These are phyloP conservation scores for Ustilago curta DNA, from an alignment of 1,284 basidiomycete genomes.

Conservation along the genomic window DNA sequence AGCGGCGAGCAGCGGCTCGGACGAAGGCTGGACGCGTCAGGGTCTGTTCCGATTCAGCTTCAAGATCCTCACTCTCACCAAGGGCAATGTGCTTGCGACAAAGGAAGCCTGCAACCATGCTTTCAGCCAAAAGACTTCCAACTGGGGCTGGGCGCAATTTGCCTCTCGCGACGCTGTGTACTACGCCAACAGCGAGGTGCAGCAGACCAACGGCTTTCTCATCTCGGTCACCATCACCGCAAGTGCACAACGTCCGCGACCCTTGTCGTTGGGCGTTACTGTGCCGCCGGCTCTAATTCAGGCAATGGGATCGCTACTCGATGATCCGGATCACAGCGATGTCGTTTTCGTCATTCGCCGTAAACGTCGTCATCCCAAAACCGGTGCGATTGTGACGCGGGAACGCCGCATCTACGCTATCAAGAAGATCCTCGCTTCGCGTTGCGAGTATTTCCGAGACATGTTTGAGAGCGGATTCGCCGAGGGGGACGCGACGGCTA, in stretches of 20 bases:
- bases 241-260: conserved; percentile 75
- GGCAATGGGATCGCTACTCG: conserved; percentile 79
- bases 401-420: conserved; percentile 68
- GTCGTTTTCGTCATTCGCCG: conserved; percentile 57
- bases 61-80: conserved; percentile 74
- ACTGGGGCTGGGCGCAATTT: conserved; percentile 75
- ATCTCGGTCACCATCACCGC: conserved; percentile 84
- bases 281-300: conserved; percentile 78
- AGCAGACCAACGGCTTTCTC: conserved; percentile 75
- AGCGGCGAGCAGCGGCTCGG: conserved; percentile 41
- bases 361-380: conserved; percentile 34
- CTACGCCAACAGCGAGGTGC: conserved; percentile 75
- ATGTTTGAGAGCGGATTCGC: conserved; percentile 66
- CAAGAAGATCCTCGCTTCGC: conserved; percentile 69
- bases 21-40: conserved; percentile 82
- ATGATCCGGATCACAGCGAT: conserved; percentile 79
- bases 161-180: conserved; percentile 80
- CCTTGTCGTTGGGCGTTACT: conserved; percentile 71
- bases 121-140: conserved; percentile 79
- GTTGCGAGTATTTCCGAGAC: conserved; percentile 69
- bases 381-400: conserved; percentile 36
- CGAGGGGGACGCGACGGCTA: conserved; percentile 61
- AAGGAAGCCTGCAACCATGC: conserved; percentile 83
- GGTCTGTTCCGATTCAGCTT: conserved; percentile 86
- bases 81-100: conserved; percentile 72